These are phyloP conservation scores for Agrostemma githago DNA, from an alignment of 148 eudicot species.

Conservation along the genomic window DNA sequence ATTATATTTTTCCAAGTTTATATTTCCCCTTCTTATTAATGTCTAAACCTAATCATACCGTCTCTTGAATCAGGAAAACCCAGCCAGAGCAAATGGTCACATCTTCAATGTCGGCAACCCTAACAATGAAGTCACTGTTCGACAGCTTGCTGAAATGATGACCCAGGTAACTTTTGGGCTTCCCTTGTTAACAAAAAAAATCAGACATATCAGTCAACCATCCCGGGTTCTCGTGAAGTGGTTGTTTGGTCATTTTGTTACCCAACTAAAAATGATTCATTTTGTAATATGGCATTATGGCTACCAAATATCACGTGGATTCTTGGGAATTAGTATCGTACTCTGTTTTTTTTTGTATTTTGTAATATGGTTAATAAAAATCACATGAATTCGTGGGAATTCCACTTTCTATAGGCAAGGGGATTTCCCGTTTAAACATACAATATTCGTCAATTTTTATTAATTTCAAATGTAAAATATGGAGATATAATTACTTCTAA, in stretches of 20 bases:
- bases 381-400: too few relatives aligned
- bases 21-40: background rate
- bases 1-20: background rate
- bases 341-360: too few relatives aligned
- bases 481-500: background rate
- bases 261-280: too few relatives aligned
- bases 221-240: background rate
- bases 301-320: too few relatives aligned
- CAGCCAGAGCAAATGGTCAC: conserved; percentile 83
- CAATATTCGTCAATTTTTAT: too few relatives aligned
- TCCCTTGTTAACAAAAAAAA: background rate
- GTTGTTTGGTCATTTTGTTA: too few relatives aligned
- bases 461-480: background rate
- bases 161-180: conserved; percentile 47
- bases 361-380: too few relatives aligned
- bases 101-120: conserved; percentile 98
- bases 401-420: too few relatives aligned
- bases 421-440: too few relatives aligned
- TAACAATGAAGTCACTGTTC: conserved; percentile 93
- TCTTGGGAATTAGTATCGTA: too few relatives aligned
- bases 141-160: conserved; percentile 99
- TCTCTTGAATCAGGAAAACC: conserved; percentile 62
- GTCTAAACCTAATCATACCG: background rate
- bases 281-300: too few relatives aligned
- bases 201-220: background rate